These are phyloP conservation scores for Cytospora paraplurivora DNA, from an alignment of 2,329 filamentous ascomycete species.

Conservation along the genomic window DNA sequence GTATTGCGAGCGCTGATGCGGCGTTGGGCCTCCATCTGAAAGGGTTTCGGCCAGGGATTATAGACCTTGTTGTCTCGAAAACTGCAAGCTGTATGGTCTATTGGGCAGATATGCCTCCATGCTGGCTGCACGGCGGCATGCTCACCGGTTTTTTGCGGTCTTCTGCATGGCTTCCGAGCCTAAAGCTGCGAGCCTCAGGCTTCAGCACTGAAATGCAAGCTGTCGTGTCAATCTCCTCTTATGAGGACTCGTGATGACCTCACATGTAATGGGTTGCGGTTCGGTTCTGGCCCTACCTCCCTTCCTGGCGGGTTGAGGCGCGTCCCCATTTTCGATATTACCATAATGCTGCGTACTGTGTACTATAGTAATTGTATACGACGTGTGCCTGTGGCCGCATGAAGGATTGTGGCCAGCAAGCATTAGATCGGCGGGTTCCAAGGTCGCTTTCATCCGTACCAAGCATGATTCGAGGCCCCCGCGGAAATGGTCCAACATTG, in stretches of 20 bases:
- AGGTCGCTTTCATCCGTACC: not conserved
- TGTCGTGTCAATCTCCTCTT: conserved; percentile 1
- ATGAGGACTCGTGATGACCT: conserved; percentile 13
- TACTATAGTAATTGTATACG: not conserved
- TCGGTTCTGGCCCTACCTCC: conserved; percentile 7
- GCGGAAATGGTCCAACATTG: not conserved
- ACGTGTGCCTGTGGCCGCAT: not conserved
- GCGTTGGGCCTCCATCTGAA: conserved; percentile 3
- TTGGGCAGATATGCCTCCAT: conserved; percentile 5
- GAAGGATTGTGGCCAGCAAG: not conserved
- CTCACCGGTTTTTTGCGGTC: conserved; percentile 29
- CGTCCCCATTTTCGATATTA: not conserved
- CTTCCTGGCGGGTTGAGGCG: not conserved
- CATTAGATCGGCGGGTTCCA: not conserved
- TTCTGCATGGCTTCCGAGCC: conserved; percentile 17
- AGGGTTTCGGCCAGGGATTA: conserved; percentile 5
- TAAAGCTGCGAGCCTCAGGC: conserved; percentile 17
- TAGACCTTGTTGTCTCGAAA: conserved; percentile 11
- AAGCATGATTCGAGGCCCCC: conserved; percentile 1
- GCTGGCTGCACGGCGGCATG: conserved; percentile 13
- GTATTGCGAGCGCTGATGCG: conserved; percentile 13
- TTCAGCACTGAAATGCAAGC: not conserved
- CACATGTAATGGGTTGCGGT: not conserved
- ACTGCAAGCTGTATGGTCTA: conserved; percentile 10
- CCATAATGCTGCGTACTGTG: not conserved